Evolutionary conservation across 2,329 filamentous ascomycete species (phyloP), one percentile per base, ranked within the genome.

Genomic region (Fusarium newnesense): DNA sequence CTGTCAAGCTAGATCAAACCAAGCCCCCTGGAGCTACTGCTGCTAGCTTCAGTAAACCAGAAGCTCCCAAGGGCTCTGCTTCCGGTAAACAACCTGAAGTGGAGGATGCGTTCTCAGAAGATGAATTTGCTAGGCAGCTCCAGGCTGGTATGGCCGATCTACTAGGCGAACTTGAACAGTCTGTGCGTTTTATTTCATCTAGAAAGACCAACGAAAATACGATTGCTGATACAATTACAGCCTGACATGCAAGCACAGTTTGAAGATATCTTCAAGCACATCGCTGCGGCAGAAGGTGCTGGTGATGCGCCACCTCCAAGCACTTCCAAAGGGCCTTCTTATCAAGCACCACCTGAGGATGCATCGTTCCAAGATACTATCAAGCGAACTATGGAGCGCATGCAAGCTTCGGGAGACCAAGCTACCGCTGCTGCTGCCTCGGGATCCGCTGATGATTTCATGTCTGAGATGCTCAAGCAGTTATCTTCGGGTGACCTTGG

Each of bases 281-380:
- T 95, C 40, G 88, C 89, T 69, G 87, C 87, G 50, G 86, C 88
- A 49, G 85, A 87, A 12, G 79, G 77, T 9, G 71, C 76, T 39
- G 76, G 67, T 26, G 79, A 76, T 36, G 64, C 39, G 16, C 70
- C 76, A 44, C 63, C 69, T 52, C 57, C 80, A 36, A 32, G 62
- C 75, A 8, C 65, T 65, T 70, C 78, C 47, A 70, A 78, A 34
- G 76, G 77, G 12, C 76, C 80, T 15, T 80, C 79, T 16, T 75
- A 81, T 30, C 79, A 83, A 32, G 83, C 84, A 42, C 70, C 79
- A 10, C 77, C 81, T 18, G 79, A 81, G 43, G 91, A 94, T 44
- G 90, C 91, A 52, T 90, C 88, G 2, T 99, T 99, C 82, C 94
- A 97, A 79, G 95, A 97, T 67, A 97, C 94, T 1, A 98, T 99